Evolutionary conservation across 1,139 yeast species (phyloP), one percentile per base, ranked within the genome.

Genomic region (Geotrichum reessii): DNA sequence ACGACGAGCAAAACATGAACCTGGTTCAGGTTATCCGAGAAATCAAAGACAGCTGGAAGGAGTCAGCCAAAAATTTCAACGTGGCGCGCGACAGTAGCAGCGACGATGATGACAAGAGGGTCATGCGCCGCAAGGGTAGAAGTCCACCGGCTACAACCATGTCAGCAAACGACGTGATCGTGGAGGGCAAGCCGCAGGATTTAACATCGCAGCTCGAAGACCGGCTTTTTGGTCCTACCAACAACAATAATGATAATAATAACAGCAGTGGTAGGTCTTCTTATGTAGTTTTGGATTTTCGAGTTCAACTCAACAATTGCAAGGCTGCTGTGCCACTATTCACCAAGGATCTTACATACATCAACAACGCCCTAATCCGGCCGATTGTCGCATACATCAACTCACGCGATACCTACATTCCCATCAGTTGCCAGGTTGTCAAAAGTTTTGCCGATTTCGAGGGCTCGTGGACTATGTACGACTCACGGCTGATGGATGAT

Each of bases 341-440:
- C 69, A 82, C 95, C 0, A 82, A 85, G 19, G 97, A 91, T 62
- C 76, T 93, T 61, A 86, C 95, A 21, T 92, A 92, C 67, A 83
- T 91, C 65, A 93, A 93, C 73, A 88, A 87, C 70, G 98, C 99
- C 0, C 78, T 93, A 57, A 87, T 93, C 58, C 78, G 97, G 63
- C 99, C 99, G 0, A 92, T 93, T 69, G 97, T 93, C 31, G 98
- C 95, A 0, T 93, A 92, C 72, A 92, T 93, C 69, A 93, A 93
- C 71, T 86, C 95, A 42, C 82, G 87, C 63, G 87, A 88, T 67
- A 90, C 98, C 0, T 87, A 86, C 66, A 92, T 93, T 63, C 97
- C 96, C 54, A 84, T 93, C 62, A 80, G 85, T 63, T 90, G 96
- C 68, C 81, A 92, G 5, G 83, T 93, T n/a, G 86, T 87, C 52